These are phyloP conservation scores for Phytopythium montanum DNA, from an alignment of 352 stramenopile species.

Conservation along the genomic window DNA sequence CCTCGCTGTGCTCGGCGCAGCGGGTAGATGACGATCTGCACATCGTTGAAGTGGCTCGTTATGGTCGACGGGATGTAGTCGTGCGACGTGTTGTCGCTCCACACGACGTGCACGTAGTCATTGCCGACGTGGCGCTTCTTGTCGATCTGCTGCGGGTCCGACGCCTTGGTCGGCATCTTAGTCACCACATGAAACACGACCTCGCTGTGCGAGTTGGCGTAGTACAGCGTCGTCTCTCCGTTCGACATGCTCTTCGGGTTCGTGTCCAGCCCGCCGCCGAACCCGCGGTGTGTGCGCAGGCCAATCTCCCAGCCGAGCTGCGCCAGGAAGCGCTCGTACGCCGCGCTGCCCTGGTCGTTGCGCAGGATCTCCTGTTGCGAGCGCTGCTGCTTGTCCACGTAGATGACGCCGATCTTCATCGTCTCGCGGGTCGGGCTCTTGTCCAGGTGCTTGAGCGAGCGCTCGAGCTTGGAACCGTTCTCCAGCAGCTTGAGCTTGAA, in stretches of 20 bases:
- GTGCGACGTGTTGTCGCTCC: conserved; percentile 76
- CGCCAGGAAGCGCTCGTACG: conserved; percentile 68
- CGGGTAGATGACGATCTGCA: conserved; percentile 84
- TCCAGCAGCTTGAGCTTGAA: conserved; percentile 64
- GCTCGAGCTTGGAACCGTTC: conserved; percentile 69
- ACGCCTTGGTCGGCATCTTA: conserved; percentile 82
- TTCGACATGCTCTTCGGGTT: conserved; percentile 85
- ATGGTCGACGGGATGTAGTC: conserved; percentile 84
- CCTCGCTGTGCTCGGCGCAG: conserved; percentile 56
- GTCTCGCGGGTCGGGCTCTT: conserved; percentile 86
- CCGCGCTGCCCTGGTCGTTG: conserved; percentile 62
- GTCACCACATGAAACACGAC: conserved; percentile 88
- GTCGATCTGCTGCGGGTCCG: conserved; percentile 83
- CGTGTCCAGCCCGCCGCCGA: conserved; percentile 68
- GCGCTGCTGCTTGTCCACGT: conserved; percentile 71
- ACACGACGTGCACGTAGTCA: conserved; percentile 86
- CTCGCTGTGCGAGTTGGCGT: conserved; percentile 77
- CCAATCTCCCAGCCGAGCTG: conserved; percentile 80
- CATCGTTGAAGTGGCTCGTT: conserved; percentile 88
- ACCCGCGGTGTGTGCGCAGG: conserved; percentile 63
- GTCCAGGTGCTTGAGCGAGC: conserved; percentile 80
- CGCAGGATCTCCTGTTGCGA: conserved; percentile 77
- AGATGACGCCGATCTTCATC: conserved; percentile 89
- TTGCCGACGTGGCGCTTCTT: conserved; percentile 89
- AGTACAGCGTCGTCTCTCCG: conserved; percentile 68